These are phyloP conservation scores for Larix sibirica DNA, from an alignment of 83 land plant genomes.

Conservation along the genomic window DNA sequence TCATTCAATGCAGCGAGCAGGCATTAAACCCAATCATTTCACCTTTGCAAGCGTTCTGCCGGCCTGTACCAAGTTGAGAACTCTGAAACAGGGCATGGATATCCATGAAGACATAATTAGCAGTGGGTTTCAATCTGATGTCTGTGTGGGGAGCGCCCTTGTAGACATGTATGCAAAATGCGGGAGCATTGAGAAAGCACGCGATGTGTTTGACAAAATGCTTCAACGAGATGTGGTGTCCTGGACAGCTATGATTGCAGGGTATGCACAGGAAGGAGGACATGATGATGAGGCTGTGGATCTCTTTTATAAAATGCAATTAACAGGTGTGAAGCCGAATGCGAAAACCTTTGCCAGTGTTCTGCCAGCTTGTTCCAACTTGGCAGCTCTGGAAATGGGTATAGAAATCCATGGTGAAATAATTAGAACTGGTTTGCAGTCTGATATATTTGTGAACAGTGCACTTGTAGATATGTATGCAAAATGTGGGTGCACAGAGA, in stretches of 20 bases:
- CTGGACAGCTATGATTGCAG: slow-evolving; percentile 16
- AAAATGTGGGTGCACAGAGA: neutral
- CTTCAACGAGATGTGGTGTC: slow-evolving; percentile 15
- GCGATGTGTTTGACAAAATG: slow-evolving; percentile 12
- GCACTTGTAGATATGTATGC: slow-evolving; percentile 8
- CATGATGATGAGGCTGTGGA: neutral
- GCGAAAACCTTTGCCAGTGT: neutral
- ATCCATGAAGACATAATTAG: slow-evolving; percentile 46
- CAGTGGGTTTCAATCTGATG: slow-evolving; percentile 33
- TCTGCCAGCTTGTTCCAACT: slow-evolving; percentile 9
- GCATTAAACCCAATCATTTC: slow-evolving; percentile 37
- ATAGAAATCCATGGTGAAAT: neutral
- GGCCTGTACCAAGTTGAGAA: slow-evolving; percentile 37
- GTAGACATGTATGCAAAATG: slow-evolving; percentile 11
- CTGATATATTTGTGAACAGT: neutral
- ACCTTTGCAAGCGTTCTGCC: slow-evolving; percentile 37
- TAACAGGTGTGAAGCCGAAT: slow-evolving; percentile 6
- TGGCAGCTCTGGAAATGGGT: slow-evolving; percentile 5
- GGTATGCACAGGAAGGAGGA: neutral
- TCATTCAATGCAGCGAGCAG: slow-evolving; percentile 33
- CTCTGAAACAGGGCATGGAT: slow-evolving; percentile 29
- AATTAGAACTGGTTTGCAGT: neutral
- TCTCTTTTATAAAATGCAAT: slow-evolving; percentile 5
- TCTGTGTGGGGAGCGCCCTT: slow-evolving; percentile 48
- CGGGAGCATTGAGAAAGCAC: neutral